Base-by-base conservation (phyloP, 2,329 filamentous ascomycete species). In the Pestalotiopsis sp. region DNA sequence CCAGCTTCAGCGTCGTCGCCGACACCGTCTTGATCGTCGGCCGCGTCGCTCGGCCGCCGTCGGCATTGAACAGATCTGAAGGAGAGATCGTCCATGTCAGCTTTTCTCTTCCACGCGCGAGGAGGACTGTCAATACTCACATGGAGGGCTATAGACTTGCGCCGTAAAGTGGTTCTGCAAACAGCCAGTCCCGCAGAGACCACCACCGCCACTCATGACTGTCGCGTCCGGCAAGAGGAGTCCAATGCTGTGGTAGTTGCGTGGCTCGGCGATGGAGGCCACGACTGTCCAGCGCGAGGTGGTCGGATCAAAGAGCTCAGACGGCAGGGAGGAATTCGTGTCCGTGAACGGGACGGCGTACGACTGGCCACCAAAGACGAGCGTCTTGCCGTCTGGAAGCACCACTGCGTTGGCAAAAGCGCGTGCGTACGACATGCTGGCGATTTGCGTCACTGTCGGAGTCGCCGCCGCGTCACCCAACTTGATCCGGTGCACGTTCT, bases 61-160 rank as follows among this genome's bases (percentile, higher is more conserved):
- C 75, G 1, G 72, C n/a, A 7, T 78, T 81, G 69, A 85, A 81
- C 2, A 87, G 80, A 69, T 88, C 44, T 52, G 44, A 9, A 52
- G n/a, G 9, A 9, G 20, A 10, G 14, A 52, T n/a, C 13, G 6
- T n/a, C 10, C 17, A 52, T n/a, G 17, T 52, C 20, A 52, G 44
- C 44, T 52, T 52, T 9, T 52, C 14, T n/a, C 44, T 52, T 20
- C 11, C 44, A 52, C 7, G 44, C 17, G n/a, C 2, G 17, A 52
- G n/a, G 17, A n/a, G 13, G 40, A 3, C 17, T 52, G 44, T 35
- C 30, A 35, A 7, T 52, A 52, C 44, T 52, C 20, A 52, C 44
- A 87, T 0, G 84, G 81, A 2, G 86, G 85, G 11, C 76, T 79
- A 71, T 82, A 87, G 65, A 88, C 82, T 72, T 87, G 81, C 4